Evolutionary conservation across 306 rosid genomes (phyloP), one percentile per base, ranked within the genome.

Genomic region (Cicer arietinum): DNA sequence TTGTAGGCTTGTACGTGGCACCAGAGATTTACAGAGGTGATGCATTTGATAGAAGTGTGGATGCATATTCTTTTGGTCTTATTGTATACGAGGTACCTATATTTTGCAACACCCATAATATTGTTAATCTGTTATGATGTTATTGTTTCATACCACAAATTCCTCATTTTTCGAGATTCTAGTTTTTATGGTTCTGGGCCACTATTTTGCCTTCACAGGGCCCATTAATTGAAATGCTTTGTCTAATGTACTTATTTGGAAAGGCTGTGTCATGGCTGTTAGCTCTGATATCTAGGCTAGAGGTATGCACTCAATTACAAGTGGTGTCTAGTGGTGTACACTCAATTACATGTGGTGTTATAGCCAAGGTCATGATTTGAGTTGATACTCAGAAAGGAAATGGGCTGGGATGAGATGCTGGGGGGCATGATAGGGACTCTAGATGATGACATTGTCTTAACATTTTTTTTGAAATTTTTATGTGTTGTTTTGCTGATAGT

Each of bases 61-160:
- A 95, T 85, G 86, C 88, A 6, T 95, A 87, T 82, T 89, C 98
- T 72, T 95, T 92, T 50, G 99, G 98, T 73, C 96, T 95, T 64
- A 74, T 95, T 80, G 44, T 95, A 72, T 90, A 88, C 20, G 99
- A 95, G 99, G 99, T 95, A 83, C 60, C 71, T 41, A 47, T 63
- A 60, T 44, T 73, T 76, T 45, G 25, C 64, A 40, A 59, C 75
- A 44, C 39, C 20, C 6, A 41, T 57, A 47, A 44, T 54, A 68
- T 65, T 52, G 41, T 58, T 77, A 67, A 67, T 76, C 6, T 73
- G 50, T 46, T 75, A 40, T 82, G 57, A 68, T 76, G 69, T 30
- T 30, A 30, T 4, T 30, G 37, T 69, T 73, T 77, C 44, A 7
- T 57, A 65, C 57, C 62, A 35, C 51, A 12, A 42, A 62, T 43